Evolutionary conservation across 176 grass and related monocot species (phyloP), one percentile per base, ranked within the genome.

Genomic region (Phoenix roebelenii): DNA sequence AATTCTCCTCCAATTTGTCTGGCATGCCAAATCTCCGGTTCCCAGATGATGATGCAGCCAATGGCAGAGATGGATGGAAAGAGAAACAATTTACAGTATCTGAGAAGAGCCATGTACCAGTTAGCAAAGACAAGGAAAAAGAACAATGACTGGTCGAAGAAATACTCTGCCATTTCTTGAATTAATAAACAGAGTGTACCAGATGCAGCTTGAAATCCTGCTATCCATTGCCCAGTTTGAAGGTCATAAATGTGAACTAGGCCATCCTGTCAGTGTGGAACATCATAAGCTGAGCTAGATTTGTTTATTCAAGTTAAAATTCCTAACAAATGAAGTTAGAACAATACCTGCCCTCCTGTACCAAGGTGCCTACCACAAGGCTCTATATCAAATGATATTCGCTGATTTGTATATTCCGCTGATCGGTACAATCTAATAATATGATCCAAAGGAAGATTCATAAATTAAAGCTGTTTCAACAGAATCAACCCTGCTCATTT

Each of bases 371-470:
- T 90, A 20, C 92, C 92, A 26, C 77, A 90, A 50, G 92, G 92
- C 23, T 97, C 92, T 28, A 97, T 97, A 77, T 91, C 92, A 82
- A 97, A 97, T 63, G 89, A 76, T 83, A 97, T 85, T 77, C 78
- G 82, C 54, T 97, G 92, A 65, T 97, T 91, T 55, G 92, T 97
- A 73, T 82, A 68, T 59, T 97, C 87, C 72, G 83, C 75, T 39
- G 78, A 83, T 87, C 87, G 80, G 64, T 97, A 97, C 72, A 97
- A 53, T 82, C 87, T 91, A 71, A 67, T 77, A 18, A 69, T 57
- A 39, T 53, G 51, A 66, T 61, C 50, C 14, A 59, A 12, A 44
- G 2, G 35, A 44, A 44, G 35, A 44, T 44, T 44, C 35, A 44
- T 44, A 44, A 44, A 44, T 44, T 44, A 44, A 44, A 44, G 35